Evolutionary conservation across 805 yeast genomes (phyloP).

Genomic region (Starmerella powellii): DNA sequence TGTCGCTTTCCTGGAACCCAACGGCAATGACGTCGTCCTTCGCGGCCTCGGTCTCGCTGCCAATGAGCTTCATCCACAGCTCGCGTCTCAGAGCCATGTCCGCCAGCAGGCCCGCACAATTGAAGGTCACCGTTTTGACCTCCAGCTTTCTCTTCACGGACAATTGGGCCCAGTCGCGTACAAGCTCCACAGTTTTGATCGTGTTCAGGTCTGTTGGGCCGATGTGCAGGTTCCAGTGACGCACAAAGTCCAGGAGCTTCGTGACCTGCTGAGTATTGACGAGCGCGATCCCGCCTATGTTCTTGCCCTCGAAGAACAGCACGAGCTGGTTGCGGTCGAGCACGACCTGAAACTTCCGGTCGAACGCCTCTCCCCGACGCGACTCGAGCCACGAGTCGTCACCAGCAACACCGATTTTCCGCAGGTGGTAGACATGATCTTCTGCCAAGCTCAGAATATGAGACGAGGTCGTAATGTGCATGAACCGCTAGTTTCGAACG

Average conservation of each 20-base stretch:
- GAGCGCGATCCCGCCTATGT: slow-evolving; percentile 16
- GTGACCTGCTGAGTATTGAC: slow-evolving; percentile 5
- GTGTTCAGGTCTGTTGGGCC: slow-evolving; percentile 23
- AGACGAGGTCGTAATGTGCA: slow-evolving; percentile 17
- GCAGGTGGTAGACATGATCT: slow-evolving; percentile 16
- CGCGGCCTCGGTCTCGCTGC: slow-evolving; percentile 16
- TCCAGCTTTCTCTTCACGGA: slow-evolving; percentile 13
- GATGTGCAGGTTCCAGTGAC: slow-evolving; percentile 17
- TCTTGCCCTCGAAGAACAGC: slow-evolving; percentile 17
- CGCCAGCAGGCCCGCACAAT: slow-evolving; percentile 22
- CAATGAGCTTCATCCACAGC: slow-evolving; percentile 21
- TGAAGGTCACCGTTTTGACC: slow-evolving; percentile 32
- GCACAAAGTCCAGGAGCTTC: slow-evolving; percentile 14
- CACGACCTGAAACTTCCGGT: slow-evolving; percentile 15
- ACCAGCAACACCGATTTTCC: slow-evolving; percentile 11
- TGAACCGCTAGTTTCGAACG: background rate
- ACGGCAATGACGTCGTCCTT: slow-evolving; percentile 61
- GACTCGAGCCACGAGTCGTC: slow-evolving; percentile 23
- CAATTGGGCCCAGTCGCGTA: slow-evolving; percentile 16
- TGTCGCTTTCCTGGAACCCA: slow-evolving; percentile 70
- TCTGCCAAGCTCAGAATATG: slow-evolving; percentile 18
- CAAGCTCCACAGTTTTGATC: slow-evolving; percentile 17
- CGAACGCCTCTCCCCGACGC: slow-evolving; percentile 23
- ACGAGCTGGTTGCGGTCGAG: slow-evolving; percentile 8
- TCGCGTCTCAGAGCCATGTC: slow-evolving; percentile 12